A percentile compares a stretch with the other conserved stretches of the same genome.
Evolutionary conservation across 345 rosid genomes (phyloP).

Genomic region (Camelina neglecta): DNA sequence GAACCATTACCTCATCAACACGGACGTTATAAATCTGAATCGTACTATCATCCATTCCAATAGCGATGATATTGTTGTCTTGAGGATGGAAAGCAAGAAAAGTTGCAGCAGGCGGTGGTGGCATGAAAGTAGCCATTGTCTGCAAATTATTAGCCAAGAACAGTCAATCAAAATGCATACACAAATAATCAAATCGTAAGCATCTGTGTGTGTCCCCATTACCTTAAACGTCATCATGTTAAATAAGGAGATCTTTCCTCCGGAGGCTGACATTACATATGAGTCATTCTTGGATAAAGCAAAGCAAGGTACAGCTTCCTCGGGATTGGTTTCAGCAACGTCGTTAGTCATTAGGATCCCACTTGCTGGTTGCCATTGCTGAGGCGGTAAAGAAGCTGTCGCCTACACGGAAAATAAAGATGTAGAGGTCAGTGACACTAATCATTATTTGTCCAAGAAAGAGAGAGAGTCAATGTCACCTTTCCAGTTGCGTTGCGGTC

Average conservation of each 20-base stretch:
- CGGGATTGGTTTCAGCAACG: slow-evolving; percentile 67
- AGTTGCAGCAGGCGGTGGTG: slow-evolving; percentile 93
- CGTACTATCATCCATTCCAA: slow-evolving; percentile 90
- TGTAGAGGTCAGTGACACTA: background rate
- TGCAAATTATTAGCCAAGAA: slow-evolving; percentile 46
- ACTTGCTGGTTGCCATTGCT: slow-evolving; percentile 88
- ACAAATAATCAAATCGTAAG: slow-evolving; percentile 18
- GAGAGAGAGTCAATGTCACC: slow-evolving; percentile 50
- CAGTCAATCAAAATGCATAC: slow-evolving; percentile 10
- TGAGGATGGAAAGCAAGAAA: slow-evolving; percentile 95
- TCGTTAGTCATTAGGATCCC: slow-evolving; percentile 89
- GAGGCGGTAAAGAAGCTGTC: slow-evolving; percentile 74
- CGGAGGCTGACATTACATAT: slow-evolving; percentile 93
- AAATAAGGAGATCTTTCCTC: slow-evolving; percentile 87
- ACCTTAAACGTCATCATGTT: slow-evolving; percentile 98
- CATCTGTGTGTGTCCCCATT: slow-evolving; percentile 18
- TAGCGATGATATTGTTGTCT: slow-evolving; percentile 91
- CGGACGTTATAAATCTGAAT: slow-evolving; percentile 93
- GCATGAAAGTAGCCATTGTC: slow-evolving; percentile 97
- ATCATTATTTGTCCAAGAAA: slow-evolving; percentile 16
- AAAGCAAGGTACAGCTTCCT: slow-evolving; percentile 90
- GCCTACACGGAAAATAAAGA: slow-evolving; percentile 51
- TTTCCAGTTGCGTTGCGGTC: slow-evolving; percentile 84
- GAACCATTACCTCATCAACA: slow-evolving; percentile 78
- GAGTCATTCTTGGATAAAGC: slow-evolving; percentile 94